Base-by-base conservation (phyloP, 768 basidiomycete species). In the Tulasnella calospora region DNA sequence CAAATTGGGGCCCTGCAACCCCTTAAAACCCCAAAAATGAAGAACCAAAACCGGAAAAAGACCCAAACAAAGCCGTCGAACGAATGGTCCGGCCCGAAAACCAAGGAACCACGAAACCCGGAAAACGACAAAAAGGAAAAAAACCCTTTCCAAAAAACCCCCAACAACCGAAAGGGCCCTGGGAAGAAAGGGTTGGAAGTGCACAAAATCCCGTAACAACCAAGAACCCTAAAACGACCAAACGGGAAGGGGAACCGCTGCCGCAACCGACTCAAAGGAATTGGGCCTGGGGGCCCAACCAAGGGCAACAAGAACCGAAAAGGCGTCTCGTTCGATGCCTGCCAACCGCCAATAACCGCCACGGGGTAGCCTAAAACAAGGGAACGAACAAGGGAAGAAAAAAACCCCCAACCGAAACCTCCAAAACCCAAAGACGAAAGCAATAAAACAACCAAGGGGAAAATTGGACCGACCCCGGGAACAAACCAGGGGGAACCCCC, bases 41-140 rank as follows among this genome's bases (percentile, higher is more conserved):
- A 2, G 77, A 78, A n/a, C 27, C 23, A 3, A 36, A 21, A 8
- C 15, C 19, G 30, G 84, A 85, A 47, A 85, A 76, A n/a, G 70
- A 6, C n/a, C 36, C n/a, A 21, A 33, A 35, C 2, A 30, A 30
- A 8, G 71, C 23, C 1, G 70, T 70, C 27, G 70, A n/a, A 19
- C 0, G 77, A 35, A 36, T n/a, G 15, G 13, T 44, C 57, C 33
- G 30, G 30, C n/a, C n/a, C n/a, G n/a, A 30, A 27, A 21, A n/a
- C 15, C 1, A 4, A 30, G n/a, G 27, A 12, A 12, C 27, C 21
- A 3, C 9, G 2, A 36, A 75, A 4, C 38, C 12, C 51, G 13
- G 9, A 30, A 7, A 47, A 0, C 2, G 2, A 13, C 36, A 69
- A 15, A 19, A n/a, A n/a, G n/a, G 47, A n/a, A 40, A n/a, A n/a